Percentiles rank a stretch among this genome's conserved stretches.
Evolutionary conservation across 345 rosid genomes (phyloP).

Genomic region (Tarenaya hassleriana): DNA sequence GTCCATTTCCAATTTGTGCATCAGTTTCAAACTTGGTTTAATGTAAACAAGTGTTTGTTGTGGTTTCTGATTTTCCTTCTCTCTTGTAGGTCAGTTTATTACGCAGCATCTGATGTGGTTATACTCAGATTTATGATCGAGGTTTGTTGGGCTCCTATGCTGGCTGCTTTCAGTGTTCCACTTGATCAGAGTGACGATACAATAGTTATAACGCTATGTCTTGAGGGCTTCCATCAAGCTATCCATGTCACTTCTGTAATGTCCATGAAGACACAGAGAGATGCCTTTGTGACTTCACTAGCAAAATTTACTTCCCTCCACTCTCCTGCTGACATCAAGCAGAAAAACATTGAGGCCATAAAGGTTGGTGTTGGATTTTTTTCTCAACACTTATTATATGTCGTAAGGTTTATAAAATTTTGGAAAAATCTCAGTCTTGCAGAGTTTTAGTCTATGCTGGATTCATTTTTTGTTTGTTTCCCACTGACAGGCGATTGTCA

Average conservation of each 20-base stretch:
- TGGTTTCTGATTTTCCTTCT: constrained; percentile 29
- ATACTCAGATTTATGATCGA: constrained; percentile 97
- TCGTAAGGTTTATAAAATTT: constrained; percentile 6
- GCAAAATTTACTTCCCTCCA: constrained; percentile 98
- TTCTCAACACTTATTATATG: constrained; percentile 5
- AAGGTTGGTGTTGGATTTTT: constrained; percentile 56
- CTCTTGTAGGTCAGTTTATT: constrained; percentile 90
- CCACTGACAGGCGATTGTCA: constrained; percentile 63
- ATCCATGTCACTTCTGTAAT: constrained; percentile 96
- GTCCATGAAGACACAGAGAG: constrained; percentile 99
- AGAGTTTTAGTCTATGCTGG: constrained; percentile 15
- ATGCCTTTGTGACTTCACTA: constrained; percentile 96
- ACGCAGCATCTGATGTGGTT: constrained; percentile 98
- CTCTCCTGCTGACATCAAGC: constrained; percentile 97
- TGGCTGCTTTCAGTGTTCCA: constrained; percentile 99
- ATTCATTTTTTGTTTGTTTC: constrained; percentile 20
- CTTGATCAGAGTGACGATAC: constrained; percentile 97
- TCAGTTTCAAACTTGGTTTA: neutral
- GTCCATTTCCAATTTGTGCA: neutral
- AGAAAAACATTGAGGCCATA: constrained; percentile 84
- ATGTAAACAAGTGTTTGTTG: constrained; percentile 5
- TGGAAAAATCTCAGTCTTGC: constrained; percentile 6
- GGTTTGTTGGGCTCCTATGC: constrained; percentile 99
- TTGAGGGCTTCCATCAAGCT: constrained; percentile 90
- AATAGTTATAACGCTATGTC: constrained; percentile 74